Base-by-base conservation (phyloP, 179 eudicot species). In the Vitellaria paradoxa region DNA sequence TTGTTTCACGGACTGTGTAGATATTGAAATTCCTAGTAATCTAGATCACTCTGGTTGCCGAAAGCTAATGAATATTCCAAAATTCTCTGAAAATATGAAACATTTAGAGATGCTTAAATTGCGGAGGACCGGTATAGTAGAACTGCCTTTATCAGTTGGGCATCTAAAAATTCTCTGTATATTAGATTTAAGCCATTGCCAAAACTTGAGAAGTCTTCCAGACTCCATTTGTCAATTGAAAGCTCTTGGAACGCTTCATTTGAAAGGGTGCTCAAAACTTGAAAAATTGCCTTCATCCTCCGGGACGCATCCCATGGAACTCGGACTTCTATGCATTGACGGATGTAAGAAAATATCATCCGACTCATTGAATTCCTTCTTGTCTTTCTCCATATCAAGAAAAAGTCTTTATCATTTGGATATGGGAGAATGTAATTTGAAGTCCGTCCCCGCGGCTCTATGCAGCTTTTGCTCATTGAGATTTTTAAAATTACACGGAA, bases 11-110 rank as follows among this genome's bases (percentile, higher is more conserved):
- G 42, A 37, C 42, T 1, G 42, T 37, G 42, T 4, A 37, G 42
- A 37, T 37, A 2, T 37, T 42, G 45, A 42, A 42, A 42, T 0
- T 42, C 6, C 5, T 42, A 42, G 37, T 0, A 30, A 1, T 42
- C 45, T 42, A 42, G 6, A 18, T 65, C 62, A 52, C 70, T 75
- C 60, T 1, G 52, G 71, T 5, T 65, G 78, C 78, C 52, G 18
- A 26, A 65, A 75, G 21, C 11, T 66, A 21, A 49, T 18, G 49
- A 55, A 42, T 3, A 23, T 55, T 37, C 65, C 59, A 15, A 30
- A 65, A 6, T 17, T 0, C n/a, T 6, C 30, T 11, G 79, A 45
- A 5, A 20, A 68, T 7, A 67, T 55, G 65, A 76, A 42, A 52
- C 1, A 9, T 11, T 45, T 76, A 14, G 2, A 21, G 30, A 45